Percentiles rank a stretch among this genome's conserved stretches.
These are phyloP conservation scores for Xylaria venustula DNA, from an alignment of 495 filamentous ascomycete species.

Conservation along the genomic window DNA sequence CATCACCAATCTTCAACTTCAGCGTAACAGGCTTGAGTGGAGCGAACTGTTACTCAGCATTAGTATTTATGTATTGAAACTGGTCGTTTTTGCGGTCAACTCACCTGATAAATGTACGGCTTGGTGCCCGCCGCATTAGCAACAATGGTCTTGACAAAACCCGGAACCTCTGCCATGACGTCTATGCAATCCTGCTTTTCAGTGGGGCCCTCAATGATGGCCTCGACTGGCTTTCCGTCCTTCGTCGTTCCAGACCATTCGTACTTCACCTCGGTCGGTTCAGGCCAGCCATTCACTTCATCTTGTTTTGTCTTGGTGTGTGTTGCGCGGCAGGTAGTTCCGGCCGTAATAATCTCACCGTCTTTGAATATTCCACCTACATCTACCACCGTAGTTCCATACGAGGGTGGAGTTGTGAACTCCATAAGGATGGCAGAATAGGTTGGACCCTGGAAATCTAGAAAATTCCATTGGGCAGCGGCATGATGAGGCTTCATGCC, in stretches of 20 bases:
- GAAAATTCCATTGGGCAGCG: slow-evolving; percentile 90
- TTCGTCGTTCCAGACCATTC: slow-evolving; percentile 75
- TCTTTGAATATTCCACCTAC: slow-evolving; percentile 82
- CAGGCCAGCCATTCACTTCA: slow-evolving; percentile 81
- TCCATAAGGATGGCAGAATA: slow-evolving; percentile 94
- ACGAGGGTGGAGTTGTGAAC: slow-evolving; percentile 91
- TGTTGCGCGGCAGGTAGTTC: slow-evolving; percentile 55
- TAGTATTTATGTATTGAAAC: neutral
- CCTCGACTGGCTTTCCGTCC: slow-evolving; percentile 69
- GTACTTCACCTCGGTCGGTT: slow-evolving; percentile 72
- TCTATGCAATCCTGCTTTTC: slow-evolving; percentile 79
- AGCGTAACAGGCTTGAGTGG: slow-evolving; percentile 61
- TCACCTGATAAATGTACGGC: slow-evolving; percentile 96
- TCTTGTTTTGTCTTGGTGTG: slow-evolving; percentile 72
- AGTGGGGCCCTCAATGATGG: slow-evolving; percentile 70
- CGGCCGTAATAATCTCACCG: slow-evolving; percentile 73
- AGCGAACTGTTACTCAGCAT: slow-evolving; percentile 52
- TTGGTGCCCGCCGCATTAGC: slow-evolving; percentile 83
- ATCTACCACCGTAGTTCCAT: slow-evolving; percentile 82
- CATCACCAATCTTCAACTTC: slow-evolving; percentile 79
- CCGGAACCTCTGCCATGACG: slow-evolving; percentile 93
- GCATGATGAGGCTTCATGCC: slow-evolving; percentile 99
- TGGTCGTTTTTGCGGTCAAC: slow-evolving; percentile 13
- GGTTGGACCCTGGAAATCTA: slow-evolving; percentile 82
- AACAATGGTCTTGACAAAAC: slow-evolving; percentile 91